Base-by-base conservation (phyloP, 179 eudicot species). In the Actinidia arguta region DNA sequence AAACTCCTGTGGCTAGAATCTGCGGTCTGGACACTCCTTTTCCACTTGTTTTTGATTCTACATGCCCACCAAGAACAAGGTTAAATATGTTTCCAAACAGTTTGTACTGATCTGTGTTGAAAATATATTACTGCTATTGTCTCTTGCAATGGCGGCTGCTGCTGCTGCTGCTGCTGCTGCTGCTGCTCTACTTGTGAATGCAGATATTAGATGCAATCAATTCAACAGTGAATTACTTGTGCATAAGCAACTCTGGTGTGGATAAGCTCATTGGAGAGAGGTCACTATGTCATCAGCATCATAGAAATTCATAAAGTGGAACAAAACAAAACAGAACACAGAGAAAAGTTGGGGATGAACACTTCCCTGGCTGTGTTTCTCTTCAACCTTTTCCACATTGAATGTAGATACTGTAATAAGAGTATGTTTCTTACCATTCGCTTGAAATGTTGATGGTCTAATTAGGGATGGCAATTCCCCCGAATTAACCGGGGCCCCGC, bases 1-100 rank as follows among this genome's bases (percentile, higher is more conserved):
- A 96, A 78, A 96, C 98, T 46, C 42, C 42, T 39, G 42, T 39
- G 42, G 42, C 42, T 39, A 39, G 42, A 39, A 39, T 39, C 42
- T 39, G 42, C 42, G 42, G 42, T 39, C 42, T 39, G 75, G 99
- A 96, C 80, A 96, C 98, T 46, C 99, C 99, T 39, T 96, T 96
- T 84, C 99, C 99, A 27, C 98, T 93, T 68, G 97, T 96, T 55
- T 96, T 95, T 78, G 99, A 96, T 95, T 95, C 75, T 96, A 96
- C 82, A 87, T 96, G 84, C 99, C 99, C 67, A 95, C 94, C 56
- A 93, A 93, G 84, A 96, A 95, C 83, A 96, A 95, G 98, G 98
- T 89, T 59, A 80, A 39, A 39, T 83, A 14, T 54, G n/a, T 25
- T 59, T 44, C 39, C 25, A 51, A 58, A 58, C 67, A 6, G n/a